Percentiles rank a stretch among this genome's conserved stretches.
phyloP scores from a whole-genome alignment of 2,329 filamentous ascomycete genomes.

The Arthrobotrys conoides region DNA sequence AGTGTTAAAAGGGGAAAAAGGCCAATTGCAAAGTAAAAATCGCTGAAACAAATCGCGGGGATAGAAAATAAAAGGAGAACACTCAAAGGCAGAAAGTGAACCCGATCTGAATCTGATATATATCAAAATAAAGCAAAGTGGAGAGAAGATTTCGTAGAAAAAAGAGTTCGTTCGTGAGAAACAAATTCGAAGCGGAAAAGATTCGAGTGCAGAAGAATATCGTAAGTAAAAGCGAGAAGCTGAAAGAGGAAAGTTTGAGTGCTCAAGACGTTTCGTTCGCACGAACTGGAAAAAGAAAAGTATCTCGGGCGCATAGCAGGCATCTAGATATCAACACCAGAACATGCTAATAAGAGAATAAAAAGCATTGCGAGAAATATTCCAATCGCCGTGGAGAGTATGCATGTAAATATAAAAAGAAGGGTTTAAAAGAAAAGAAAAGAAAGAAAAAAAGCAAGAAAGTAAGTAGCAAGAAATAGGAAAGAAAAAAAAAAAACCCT shows the following conservation, averaged over 20 bases:
- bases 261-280: constrained; percentile 41
- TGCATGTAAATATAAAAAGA: constrained; percentile 27
- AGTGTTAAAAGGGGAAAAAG: constrained; percentile 3
- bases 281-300: constrained; percentile 39
- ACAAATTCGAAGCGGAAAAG: not conserved
- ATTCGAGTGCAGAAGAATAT: not conserved
- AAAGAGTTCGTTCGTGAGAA: constrained; percentile 26
- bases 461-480: constrained; percentile 10
- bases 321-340: constrained; percentile 60
- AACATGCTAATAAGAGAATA: constrained; percentile 54
- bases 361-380: constrained; percentile 42
- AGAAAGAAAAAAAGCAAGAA: not conserved
- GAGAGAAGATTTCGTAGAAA: constrained; percentile 5
- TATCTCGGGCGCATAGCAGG: constrained; percentile 4
- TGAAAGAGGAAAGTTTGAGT: constrained; percentile 3
- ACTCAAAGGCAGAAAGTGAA: constrained; percentile 6
- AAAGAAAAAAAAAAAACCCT: constrained; percentile 21
- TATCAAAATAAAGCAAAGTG: constrained; percentile 22
- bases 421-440: constrained; percentile 2
- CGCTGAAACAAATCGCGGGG: constrained; percentile 12
- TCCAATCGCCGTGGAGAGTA: constrained; percentile 41
- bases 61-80: constrained; percentile 7
- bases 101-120: constrained; percentile 15
- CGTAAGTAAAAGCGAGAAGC: constrained; percentile 15
- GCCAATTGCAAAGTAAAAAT: constrained; percentile 24